A percentile compares a stretch with the other conserved stretches of the same genome.
Evolutionary conservation across 1,284 basidiomycete species (phyloP).

Genomic region (Boletus sp.): DNA sequence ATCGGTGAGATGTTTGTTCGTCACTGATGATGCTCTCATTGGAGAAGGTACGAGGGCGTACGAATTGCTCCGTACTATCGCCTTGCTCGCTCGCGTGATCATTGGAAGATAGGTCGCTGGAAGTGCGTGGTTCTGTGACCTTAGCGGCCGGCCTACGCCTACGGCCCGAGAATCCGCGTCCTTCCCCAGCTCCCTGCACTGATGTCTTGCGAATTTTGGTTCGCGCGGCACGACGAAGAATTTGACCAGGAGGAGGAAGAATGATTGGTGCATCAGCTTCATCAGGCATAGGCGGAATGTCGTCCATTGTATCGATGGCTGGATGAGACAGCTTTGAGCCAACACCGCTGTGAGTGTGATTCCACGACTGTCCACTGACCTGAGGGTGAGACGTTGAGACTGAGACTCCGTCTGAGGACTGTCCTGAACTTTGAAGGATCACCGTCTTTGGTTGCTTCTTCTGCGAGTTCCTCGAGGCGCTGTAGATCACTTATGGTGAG

Average conservation of each 20-base stretch:
- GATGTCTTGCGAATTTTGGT: conserved; percentile 95
- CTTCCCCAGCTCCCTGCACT: conserved; percentile 61
- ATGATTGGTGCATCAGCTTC: conserved; percentile 89
- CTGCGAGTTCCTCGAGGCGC: conserved; percentile 86
- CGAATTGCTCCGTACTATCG: conserved; percentile 38
- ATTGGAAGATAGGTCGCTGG: conserved; percentile 61
- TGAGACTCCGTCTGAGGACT: conserved; percentile 83
- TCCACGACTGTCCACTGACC: conserved; percentile 51
- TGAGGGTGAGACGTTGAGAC: conserved; percentile 80
- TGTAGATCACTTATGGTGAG: conserved; percentile 91
- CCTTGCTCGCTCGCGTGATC: conserved; percentile 60
- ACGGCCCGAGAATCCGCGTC: conserved; percentile 67
- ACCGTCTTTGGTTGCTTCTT: conserved; percentile 79
- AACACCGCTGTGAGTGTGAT: conserved; percentile 11
- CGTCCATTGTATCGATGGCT: conserved; percentile 67
- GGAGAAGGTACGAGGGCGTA: conserved; percentile 43
- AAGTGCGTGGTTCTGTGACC: conserved; percentile 43
- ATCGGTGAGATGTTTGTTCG: conserved; percentile 36
- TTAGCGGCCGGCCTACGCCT: conserved; percentile 33
- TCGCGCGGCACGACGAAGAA: conserved; percentile 85
- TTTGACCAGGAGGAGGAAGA: conserved; percentile 82
- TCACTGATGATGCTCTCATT: conserved; percentile 40
- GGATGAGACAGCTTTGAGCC: conserved; percentile 21
- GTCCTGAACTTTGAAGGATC: conserved; percentile 83
- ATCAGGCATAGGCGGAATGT: conserved; percentile 62